Evolutionary conservation across 768 basidiomycete species (phyloP), one percentile per base, ranked within the genome.

Genomic region (Podaxis rugospora): DNA sequence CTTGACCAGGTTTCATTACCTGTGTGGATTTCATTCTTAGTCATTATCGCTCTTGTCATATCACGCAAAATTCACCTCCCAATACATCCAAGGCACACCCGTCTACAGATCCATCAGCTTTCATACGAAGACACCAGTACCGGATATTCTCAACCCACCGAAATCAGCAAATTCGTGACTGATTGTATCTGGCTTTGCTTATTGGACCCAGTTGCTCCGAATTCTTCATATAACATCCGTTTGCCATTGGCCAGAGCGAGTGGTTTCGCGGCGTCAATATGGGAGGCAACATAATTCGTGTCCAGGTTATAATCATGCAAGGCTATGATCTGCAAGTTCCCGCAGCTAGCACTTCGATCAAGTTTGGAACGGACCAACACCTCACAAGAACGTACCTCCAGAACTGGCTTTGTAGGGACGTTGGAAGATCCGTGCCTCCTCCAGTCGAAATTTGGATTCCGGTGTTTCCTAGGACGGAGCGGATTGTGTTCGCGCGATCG

Each of bases 201-300:
- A 71, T 70, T 65, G 68, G 76, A 69, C 71, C 79, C 67, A 68
- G 74, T 21, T 60, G 77, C 62, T 66, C 74, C 61, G 66, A 74
- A 63, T 66, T 78, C 63, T 69, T 76, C 63, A 71, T 77, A 72
- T 65, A 78, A 40, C 70, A 77, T 18, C 62, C 77, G 55, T 61
- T 72, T 65, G 67, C 76, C 66, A 68, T 72, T 62, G 63, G 70
- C 63, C 66, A 72, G 52, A 65, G 76, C 66, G 66, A 74, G 51
- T 71, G 76, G 68, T 73, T 75, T 66, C 72, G 75, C 23, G 27
- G 78, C 59, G 69, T 75, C 42, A 72, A 81, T 66, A 71, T 78
- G 68, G 54, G 74, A 61, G 23, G 69, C 49, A 73, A 81, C 46
- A 67, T 83, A 37, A 67, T 76, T 46, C 76, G 80, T 80, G 70